Evolutionary conservation across 1,139 yeast genomes (phyloP).

Genomic region (Nakaseomyces glabratus): DNA sequence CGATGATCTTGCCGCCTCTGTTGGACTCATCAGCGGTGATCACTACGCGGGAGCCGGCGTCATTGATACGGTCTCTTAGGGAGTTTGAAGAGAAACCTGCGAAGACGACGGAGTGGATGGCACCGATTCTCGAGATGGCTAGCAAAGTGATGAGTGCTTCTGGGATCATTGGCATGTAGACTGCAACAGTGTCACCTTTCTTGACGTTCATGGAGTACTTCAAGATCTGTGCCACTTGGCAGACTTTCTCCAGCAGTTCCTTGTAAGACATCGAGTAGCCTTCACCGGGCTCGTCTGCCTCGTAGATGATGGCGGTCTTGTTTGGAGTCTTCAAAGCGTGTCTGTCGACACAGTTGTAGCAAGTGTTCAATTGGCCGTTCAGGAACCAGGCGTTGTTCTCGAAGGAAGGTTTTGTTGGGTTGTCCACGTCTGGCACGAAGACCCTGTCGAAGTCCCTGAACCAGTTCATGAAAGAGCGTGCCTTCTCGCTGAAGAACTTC

Average conservation of each 20-base stretch:
- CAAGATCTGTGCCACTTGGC: constrained; percentile 61
- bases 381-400: constrained; percentile 68
- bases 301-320: constrained; percentile 70
- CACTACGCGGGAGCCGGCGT: constrained; percentile 65
- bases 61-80: constrained; percentile 64
- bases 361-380: constrained; percentile 69
- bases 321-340: constrained; percentile 66
- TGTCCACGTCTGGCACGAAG: constrained; percentile 41
- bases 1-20: constrained; percentile 77
- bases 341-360: constrained; percentile 70
- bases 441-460: constrained; percentile 50
- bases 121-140: constrained; percentile 73
- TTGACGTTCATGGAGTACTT: constrained; percentile 52
- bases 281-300: constrained; percentile 65
- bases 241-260: constrained; percentile 60
- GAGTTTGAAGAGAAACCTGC: constrained; percentile 78
- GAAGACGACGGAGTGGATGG: constrained; percentile 74
- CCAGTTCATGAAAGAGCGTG: constrained; percentile 54
- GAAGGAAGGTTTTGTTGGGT: constrained; percentile 41
- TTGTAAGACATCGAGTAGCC: constrained; percentile 61
- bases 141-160: constrained; percentile 65
- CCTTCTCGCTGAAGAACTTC: constrained; percentile 55
- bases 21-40: constrained; percentile 75
- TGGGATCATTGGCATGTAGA: constrained; percentile 80
- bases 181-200: constrained; percentile 81